These are phyloP conservation scores for Candida cerambycidarum DNA, from an alignment of 805 yeast genomes.

Conservation along the genomic window DNA sequence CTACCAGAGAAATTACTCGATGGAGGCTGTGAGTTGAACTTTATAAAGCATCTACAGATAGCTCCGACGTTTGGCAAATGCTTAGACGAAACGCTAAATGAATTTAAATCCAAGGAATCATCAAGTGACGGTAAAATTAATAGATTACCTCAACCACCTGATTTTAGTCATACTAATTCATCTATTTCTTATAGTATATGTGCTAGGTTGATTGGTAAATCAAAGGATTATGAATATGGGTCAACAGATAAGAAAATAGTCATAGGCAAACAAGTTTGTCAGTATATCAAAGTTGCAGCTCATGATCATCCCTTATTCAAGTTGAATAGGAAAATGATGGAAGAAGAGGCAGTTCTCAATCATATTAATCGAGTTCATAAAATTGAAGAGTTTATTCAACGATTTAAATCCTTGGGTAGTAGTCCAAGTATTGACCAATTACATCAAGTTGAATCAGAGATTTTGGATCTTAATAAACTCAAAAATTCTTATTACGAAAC, in stretches of 20 bases:
- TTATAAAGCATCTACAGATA: conserved; percentile 36
- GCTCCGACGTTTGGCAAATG: conserved; percentile 38
- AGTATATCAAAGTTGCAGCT: conserved; percentile 26
- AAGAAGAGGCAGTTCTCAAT: conserved; percentile 35
- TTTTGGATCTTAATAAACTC: conserved; percentile 28
- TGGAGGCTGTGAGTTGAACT: conserved; percentile 27
- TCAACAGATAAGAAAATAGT: conserved; percentile 21
- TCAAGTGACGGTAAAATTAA: conserved; percentile 9
- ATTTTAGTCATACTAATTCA: conserved; percentile 30
- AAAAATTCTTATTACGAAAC: conserved; percentile 27
- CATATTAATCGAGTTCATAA: conserved; percentile 26
- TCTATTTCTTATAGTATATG: conserved; percentile 33
- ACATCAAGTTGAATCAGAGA: conserved; percentile 13
- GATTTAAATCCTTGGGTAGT: conserved; percentile 20
- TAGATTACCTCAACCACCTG: conserved; percentile 15
- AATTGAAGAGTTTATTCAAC: conserved; percentile 27
- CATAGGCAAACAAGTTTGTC: conserved; percentile 28
- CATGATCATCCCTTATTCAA: conserved; percentile 25
- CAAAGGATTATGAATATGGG: conserved; percentile 29
- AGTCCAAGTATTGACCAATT: conserved; percentile 15
- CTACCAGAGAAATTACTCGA: conserved; percentile 39
- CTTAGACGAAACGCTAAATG: conserved; percentile 26
- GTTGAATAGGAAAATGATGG: conserved; percentile 28
- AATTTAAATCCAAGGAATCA: conserved; percentile 12
- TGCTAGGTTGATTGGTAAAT: conserved; percentile 39